Evolutionary conservation across 139 green algal species (phyloP), one percentile per base, ranked within the genome.

Genomic region (Tetradesmus lagerheimii): DNA sequence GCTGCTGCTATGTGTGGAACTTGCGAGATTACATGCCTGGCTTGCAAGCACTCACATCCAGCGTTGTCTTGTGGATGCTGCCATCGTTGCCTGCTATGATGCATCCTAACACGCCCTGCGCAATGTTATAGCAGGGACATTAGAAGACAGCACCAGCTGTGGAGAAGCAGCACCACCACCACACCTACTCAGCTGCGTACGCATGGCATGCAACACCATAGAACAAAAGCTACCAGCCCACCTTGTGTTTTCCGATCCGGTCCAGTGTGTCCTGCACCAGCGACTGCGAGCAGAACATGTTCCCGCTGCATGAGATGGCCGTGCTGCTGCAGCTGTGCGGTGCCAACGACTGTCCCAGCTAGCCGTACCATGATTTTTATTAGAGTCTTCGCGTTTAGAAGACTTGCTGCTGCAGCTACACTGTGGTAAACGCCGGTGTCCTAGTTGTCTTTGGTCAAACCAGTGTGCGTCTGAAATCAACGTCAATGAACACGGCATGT

Each of bases 21-120:
- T 35, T 23, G 0, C 35, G 25, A 84, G 38, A 2, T 78, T 23
- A 78, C 27, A 74, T 43, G 31, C 43, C 37, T 25, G n/a, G 41
- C 47, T 29, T 35, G n/a, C 8, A 16, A 23, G 1, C 1, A 78
- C 87, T 89, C 53, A 95, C 93, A 45, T 96, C 90, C 23, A 92
- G 92, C 8, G 89, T 95, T 4, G 92, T 92, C 34, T 92, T 92
- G 20, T 95, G 74, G 16, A 93, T 41, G 1, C 82, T 34, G 37
- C 93, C 93, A 16, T 95, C 90, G 14, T 87, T 83, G 80, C 93
- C 84, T 71, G 95, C 86, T 35, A 96, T 93, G 23, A 95, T 91
- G 39, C 90, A 91, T 0, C 92, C 93, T 2, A 94, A 43, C 0
- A 96, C 93, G 34, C 94, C 94, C 93, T 95, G 92, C 71, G 35